These are phyloP conservation scores for Colletotrichum destructivum DNA, from an alignment of 2,329 filamentous ascomycete species.

Conservation along the genomic window DNA sequence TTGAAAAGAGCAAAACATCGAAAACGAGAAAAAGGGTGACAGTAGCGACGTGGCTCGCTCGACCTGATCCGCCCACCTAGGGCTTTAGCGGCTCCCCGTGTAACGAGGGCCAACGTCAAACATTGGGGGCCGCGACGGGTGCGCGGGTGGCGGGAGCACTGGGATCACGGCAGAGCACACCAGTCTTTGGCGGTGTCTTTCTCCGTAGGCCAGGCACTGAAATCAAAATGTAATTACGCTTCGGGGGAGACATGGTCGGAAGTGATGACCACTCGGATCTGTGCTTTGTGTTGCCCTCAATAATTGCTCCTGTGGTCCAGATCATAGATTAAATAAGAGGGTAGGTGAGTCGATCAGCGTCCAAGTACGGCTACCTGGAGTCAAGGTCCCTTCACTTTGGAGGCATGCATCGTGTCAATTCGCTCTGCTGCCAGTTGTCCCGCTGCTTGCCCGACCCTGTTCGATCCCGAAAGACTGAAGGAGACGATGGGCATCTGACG, in stretches of 20 bases:
- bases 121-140: slow-evolving; percentile 21
- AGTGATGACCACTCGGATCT: slow-evolving; percentile 28
- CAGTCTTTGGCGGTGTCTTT: slow-evolving; percentile 8
- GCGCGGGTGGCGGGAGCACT: slow-evolving; percentile 32
- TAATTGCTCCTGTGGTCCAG: neutral
- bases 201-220: slow-evolving; percentile 10
- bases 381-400: slow-evolving; percentile 20
- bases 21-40: neutral
- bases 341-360: slow-evolving; percentile 10
- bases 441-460: slow-evolving; percentile 19
- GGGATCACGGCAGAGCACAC: slow-evolving; percentile 7
- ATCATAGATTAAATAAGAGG: slow-evolving; percentile 4
- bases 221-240: slow-evolving; percentile 7
- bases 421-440: slow-evolving; percentile 16
- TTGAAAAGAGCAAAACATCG: neutral
- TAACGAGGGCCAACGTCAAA: slow-evolving; percentile 18
- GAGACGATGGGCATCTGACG: slow-evolving; percentile 15
- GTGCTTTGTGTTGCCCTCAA: slow-evolving; percentile 12
- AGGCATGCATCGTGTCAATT: slow-evolving; percentile 9
- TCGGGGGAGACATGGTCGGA: slow-evolving; percentile 10
- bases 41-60: slow-evolving; percentile 16
- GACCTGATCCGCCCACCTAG: slow-evolving; percentile 2
- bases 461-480: slow-evolving; percentile 20
- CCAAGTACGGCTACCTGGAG: slow-evolving; percentile 18
- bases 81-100: slow-evolving; percentile 11